These are phyloP conservation scores for Rhodomyrtus tomentosa DNA, from an alignment of 345 rosid genomes.

Conservation along the genomic window DNA sequence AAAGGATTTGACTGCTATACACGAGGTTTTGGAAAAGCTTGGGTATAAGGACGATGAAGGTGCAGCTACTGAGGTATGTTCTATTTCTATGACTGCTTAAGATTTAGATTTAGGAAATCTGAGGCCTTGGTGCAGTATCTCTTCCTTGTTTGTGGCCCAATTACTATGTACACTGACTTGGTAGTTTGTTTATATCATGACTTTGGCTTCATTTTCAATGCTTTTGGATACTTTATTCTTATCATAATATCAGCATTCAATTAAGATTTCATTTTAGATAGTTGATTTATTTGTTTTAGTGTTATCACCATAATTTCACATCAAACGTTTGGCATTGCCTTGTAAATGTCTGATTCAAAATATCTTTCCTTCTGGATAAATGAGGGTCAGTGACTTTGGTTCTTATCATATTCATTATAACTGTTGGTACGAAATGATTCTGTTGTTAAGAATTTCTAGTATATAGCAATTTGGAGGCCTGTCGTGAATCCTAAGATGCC, in stretches of 20 bases:
- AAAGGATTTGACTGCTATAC: conserved; percentile 71
- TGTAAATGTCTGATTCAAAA: background rate
- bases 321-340: background rate
- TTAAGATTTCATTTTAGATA: background rate
- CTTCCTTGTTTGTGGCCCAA: background rate
- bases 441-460: background rate
- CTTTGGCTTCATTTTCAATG: background rate
- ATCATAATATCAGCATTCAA: background rate
- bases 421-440: background rate
- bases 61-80: conserved; percentile 67
- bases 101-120: background rate
- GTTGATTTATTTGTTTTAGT: background rate
- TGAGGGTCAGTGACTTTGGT: background rate
- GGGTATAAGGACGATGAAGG: conserved; percentile 87
- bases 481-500: background rate
- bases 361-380: background rate
- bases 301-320: background rate
- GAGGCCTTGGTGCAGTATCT: background rate
- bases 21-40: conserved; percentile 60
- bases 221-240: background rate
- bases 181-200: background rate
- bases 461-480: background rate
- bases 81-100: background rate
- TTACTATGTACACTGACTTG: background rate
- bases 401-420: background rate